Conservation (phyloP, 495 filamentous ascomycete genomes). For the Sporormia fimetaria region DNA sequence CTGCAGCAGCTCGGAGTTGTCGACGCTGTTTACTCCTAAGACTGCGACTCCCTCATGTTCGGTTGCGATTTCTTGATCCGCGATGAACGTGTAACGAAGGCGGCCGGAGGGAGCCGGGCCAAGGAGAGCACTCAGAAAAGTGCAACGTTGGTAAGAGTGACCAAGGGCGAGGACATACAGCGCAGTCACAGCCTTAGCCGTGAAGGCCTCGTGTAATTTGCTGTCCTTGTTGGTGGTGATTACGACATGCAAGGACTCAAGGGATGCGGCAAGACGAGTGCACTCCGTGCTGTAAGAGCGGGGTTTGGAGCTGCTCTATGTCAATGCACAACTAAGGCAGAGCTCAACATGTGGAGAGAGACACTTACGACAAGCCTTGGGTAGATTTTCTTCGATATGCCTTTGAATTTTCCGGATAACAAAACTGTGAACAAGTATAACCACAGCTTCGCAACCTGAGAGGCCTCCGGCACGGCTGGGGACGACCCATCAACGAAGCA, state of each 20-base stretch:
- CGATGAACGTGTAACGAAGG: slow-evolving; percentile 12
- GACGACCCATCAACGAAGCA: slow-evolving; percentile 15
- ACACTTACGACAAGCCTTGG: slow-evolving; percentile 1
- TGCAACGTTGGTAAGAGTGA: slow-evolving; percentile 13
- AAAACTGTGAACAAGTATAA: slow-evolving; percentile 19
- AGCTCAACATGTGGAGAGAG: slow-evolving; percentile 9
- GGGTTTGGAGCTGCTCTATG: slow-evolving; percentile 11
- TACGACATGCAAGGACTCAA: slow-evolving; percentile 25
- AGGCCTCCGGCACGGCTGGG: slow-evolving; percentile 20
- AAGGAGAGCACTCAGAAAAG: slow-evolving; percentile 20
- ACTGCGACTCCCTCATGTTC: slow-evolving; percentile 27
- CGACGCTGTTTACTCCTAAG: slow-evolving; percentile 28
- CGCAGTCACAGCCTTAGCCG: slow-evolving; percentile 11
- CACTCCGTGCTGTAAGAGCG: slow-evolving; percentile 6
- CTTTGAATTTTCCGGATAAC: slow-evolving; percentile 8
- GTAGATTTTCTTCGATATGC: not conserved
- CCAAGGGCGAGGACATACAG: slow-evolving; percentile 5
- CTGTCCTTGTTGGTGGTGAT: slow-evolving; percentile 25
- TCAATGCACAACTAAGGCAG: slow-evolving; percentile 5
- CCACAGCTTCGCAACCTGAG: slow-evolving; percentile 17
- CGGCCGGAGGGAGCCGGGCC: slow-evolving; percentile 1
- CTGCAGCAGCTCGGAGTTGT: slow-evolving; percentile 23
- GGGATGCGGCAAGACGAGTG: slow-evolving; percentile 18
- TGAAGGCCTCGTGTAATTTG: slow-evolving; percentile 24
- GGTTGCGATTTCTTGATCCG: slow-evolving; percentile 25